Evolutionary conservation across 768 basidiomycete species (phyloP), one percentile per base, ranked within the genome.

Genomic region (Lactarius sanguifluus): DNA sequence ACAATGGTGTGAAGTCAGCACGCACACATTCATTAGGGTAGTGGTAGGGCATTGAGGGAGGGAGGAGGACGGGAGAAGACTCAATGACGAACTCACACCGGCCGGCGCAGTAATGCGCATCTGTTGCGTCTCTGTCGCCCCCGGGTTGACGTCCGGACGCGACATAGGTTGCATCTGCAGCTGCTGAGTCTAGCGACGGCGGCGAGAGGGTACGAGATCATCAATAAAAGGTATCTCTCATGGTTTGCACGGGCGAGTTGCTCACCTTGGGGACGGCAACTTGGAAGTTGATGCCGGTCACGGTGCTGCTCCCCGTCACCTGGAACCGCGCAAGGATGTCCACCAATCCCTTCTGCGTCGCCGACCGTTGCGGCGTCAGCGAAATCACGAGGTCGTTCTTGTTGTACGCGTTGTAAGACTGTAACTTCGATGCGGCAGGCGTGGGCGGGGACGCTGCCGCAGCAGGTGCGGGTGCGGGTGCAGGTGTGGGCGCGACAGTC

Each of bases 111-210:
- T 81, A 45, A 99, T 87, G 12, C 94, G 85, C 91, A 99, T 90
- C 75, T 96, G 94, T 75, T 98, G 97, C 12, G 95, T 96, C 76
- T 98, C 96, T 18, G 86, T 84, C 10, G 86, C 79, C 1, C 94
- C 93, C 0, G 92, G 88, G 40, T 77, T 79, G 52, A 99, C 82
- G 61, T 85, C 89, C 13, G 89, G 81, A 76, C 89, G 94, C 6
- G 94, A 94, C 91, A 98, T 98, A 7, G 96, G 94, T 64, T 94
- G 82, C 96, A 99, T 99, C 76, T 98, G 96, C 64, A 99, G 77
- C 75, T 97, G 95, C 78, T 97, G 96, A 0, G 95, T 92, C 94
- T 98, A 64, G 56, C 13, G 36, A 25, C 36, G n/a, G 16, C 6
- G 34, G 34, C 8, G 36, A 38, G 36, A 10, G 40, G 16, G 45